These are phyloP conservation scores for Patellifolia procumbens DNA, from an alignment of 179 eudicot species.

Conservation along the genomic window DNA sequence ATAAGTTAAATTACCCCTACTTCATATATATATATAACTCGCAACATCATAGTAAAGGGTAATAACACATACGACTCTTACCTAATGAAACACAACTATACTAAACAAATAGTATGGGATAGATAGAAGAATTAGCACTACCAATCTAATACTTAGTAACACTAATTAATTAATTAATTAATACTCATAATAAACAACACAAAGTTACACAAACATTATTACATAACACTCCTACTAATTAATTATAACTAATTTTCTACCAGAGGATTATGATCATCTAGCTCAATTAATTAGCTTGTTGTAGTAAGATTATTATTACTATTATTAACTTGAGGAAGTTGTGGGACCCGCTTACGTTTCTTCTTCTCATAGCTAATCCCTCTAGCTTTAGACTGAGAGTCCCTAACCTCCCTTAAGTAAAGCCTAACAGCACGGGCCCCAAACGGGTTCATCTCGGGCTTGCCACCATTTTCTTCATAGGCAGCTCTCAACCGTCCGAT, in stretches of 20 bases:
- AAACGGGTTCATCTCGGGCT: constrained; percentile 75
- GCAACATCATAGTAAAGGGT: too few relatives aligned
- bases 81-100: background rate
- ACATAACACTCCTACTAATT: background rate
- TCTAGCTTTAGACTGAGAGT: constrained; percentile 65
- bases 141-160: background rate
- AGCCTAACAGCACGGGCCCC: constrained; percentile 79
- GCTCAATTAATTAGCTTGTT: background rate
- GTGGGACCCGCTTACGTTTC: constrained; percentile 51
- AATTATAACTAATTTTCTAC: too few relatives aligned
- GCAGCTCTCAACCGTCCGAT: constrained; percentile 85
- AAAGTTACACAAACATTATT: background rate
- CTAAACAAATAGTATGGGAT: background rate
- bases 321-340: background rate
- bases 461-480: constrained; percentile 86
- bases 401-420: constrained; percentile 73
- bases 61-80: too few relatives aligned
- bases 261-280: background rate
- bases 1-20: too few relatives aligned
- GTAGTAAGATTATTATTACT: background rate
- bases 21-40: too few relatives aligned
- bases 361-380: constrained; percentile 87
- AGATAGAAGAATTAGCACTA: background rate
- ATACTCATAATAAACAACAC: background rate
- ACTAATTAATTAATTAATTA: background rate